These are phyloP conservation scores for Cavenderia fasciculata DNA, from an alignment of 78 protist genomes.

Conservation along the genomic window DNA sequence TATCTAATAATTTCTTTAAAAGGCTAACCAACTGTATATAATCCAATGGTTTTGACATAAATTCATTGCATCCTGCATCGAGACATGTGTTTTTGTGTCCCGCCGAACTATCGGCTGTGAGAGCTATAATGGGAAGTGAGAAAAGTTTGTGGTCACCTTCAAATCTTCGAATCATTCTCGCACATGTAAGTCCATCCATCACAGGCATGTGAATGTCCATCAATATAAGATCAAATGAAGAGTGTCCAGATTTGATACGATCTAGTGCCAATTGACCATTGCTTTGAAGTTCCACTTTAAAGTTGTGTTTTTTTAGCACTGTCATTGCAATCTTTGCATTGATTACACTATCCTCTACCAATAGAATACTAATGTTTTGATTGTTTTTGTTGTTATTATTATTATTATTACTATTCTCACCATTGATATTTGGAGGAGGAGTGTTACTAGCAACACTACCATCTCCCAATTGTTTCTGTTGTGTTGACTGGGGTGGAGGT, in stretches of 20 bases:
- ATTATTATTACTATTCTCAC: background rate
- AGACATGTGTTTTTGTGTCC: conserved; percentile 59
- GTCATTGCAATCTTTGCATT: conserved; percentile 65
- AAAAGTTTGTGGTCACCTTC: conserved; percentile 52
- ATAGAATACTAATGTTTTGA: conserved; percentile 15
- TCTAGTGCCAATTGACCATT: conserved; percentile 62
- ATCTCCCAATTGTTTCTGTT: too few relatives aligned
- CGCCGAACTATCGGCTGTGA: conserved; percentile 62
- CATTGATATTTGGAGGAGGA: too few relatives aligned
- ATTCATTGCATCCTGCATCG: conserved; percentile 81
- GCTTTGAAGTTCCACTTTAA: conserved; percentile 39
- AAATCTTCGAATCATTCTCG: conserved; percentile 58
- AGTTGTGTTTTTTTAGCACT: conserved; percentile 42
- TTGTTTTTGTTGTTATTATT: background rate
- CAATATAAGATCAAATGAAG: conserved; percentile 17
- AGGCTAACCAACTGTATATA: conserved; percentile 16
- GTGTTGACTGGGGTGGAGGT: background rate
- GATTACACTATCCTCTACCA: conserved; percentile 54
- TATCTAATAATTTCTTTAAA: conserved; percentile 27
- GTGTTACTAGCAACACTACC: too few relatives aligned
- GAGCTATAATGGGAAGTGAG: conserved; percentile 61
- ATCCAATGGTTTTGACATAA: conserved; percentile 74
- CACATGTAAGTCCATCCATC: conserved; percentile 76
- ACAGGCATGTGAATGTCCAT: conserved; percentile 82
- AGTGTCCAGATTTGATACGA: conserved; percentile 11